Evolutionary conservation across 2,329 filamentous ascomycete genomes (phyloP), one percentile per base, ranked within the genome.

Genomic region (Fusarium metavorans): DNA sequence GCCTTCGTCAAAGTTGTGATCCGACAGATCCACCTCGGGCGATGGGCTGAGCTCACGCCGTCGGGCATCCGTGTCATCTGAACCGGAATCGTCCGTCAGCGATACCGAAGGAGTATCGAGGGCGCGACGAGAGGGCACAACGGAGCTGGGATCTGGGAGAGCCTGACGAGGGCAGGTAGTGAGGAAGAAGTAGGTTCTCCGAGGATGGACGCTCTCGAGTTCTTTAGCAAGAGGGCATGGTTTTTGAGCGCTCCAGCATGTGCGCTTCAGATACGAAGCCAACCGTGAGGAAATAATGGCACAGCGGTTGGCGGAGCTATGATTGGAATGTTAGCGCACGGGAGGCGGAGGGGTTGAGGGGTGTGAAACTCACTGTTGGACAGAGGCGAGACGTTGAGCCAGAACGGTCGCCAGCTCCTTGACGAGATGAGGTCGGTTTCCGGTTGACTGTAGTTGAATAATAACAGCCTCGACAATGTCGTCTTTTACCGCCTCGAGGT

Each of bases 151-250:
- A 64, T 83, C 86, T 3, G 95, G 94, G 23, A 98, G 91, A 41
- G 94, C 91, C 81, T 96, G 94, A 80, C 93, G 94, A 56, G 94
- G 92, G 80, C 89, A 93, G n/a, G 94, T 97, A 43, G 95, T 97
- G 70, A 99, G 90, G 85, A 95, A 98, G 85, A 97, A 98, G 87
- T 98, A 98, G 56, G 97, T 95, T 83, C 97, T 94, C 81, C 96
- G 93, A 23, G 97, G 97, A 82, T 98, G 96, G 48, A 96, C 93
- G 45, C 94, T 92, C 82, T 98, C 95, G 64, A 98, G 90, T 84
- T 98, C 95, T 85, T 98, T 98, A 61, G 94, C 94, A 65, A 98
- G 86, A 5, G 97, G 96, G 83, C 97, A 98, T 63, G 93, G 94
- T 60, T 92, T 88, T 61, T 92, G 85, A 9, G 93, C 91, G 32